A percentile compares a stretch with the other conserved stretches of the same genome.
Evolutionary conservation across 345 rosid genomes (phyloP).

Genomic region (Eucalyptus regnans): DNA sequence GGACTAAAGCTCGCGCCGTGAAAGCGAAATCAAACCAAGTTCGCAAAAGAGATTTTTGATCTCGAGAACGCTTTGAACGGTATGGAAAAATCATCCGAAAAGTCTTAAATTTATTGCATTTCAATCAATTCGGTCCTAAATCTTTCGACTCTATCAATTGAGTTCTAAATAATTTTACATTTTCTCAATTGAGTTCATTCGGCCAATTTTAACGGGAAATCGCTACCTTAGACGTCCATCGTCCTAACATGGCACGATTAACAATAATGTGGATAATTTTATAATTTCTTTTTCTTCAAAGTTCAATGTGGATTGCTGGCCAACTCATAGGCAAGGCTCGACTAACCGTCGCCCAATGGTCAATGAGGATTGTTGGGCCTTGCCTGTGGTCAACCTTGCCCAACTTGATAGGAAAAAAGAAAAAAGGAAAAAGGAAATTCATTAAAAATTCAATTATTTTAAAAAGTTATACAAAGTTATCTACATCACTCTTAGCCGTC

Average conservation of each 20-base stretch:
- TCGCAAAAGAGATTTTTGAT: not conserved
- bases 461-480: too few relatives aligned
- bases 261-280: too few relatives aligned
- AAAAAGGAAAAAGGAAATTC: rapidly evolving
- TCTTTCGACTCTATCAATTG: too few relatives aligned
- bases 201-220: rapidly evolving
- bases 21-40: not conserved
- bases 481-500: rapidly evolving
- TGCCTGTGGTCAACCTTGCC: not conserved
- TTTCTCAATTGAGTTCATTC: rapidly evolving
- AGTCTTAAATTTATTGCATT: too few relatives aligned
- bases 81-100: too few relatives aligned
- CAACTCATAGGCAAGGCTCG: not conserved
- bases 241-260: rapidly evolving
- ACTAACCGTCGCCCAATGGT: not conserved
- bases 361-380: not conserved
- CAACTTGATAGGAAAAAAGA: rapidly evolving
- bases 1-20: not conserved
- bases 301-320: not conserved
- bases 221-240: rapidly evolving
- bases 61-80: not conserved
- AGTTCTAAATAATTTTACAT: too few relatives aligned
- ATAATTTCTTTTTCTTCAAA: too few relatives aligned
- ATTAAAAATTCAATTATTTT: too few relatives aligned
- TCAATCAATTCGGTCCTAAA: rapidly evolving